phyloP scores from a whole-genome alignment of 768 basidiomycete genomes.

The Cubamyces sp. region DNA sequence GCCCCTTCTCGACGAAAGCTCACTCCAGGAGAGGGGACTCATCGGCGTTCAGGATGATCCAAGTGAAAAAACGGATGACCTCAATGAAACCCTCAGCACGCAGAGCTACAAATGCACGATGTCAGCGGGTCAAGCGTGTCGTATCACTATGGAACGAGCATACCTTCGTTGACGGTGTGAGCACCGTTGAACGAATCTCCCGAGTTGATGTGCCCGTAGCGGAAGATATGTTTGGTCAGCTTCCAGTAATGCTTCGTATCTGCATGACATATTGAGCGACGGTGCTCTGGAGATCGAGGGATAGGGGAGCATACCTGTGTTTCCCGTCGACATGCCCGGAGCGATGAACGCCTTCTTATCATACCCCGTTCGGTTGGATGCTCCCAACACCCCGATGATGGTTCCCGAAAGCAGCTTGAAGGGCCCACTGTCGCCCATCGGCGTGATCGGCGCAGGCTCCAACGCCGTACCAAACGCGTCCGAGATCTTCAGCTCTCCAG shows the following conservation, averaged over 20 bases:
- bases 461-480: conserved; percentile 53
- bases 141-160: conserved; percentile 27
- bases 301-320: conserved; percentile 20
- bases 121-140: background rate
- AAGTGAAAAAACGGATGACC: conserved; percentile 66
- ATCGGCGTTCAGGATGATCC: conserved; percentile 69
- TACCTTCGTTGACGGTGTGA: conserved; percentile 80
- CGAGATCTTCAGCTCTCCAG: conserved; percentile 47
- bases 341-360: conserved; percentile 30
- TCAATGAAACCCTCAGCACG: conserved; percentile 58
- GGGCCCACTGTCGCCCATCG: conserved; percentile 37
- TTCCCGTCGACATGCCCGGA: conserved; percentile 34
- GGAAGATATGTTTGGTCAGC: conserved; percentile 63
- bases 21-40: conserved; percentile 39
- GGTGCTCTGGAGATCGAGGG: background rate
- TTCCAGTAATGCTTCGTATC: conserved; percentile 54
- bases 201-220: conserved; percentile 48
- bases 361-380: conserved; percentile 30
- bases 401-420: conserved; percentile 41
- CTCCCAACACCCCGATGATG: conserved; percentile 31
- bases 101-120: conserved; percentile 42
- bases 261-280: conserved; percentile 14
- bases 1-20: background rate
- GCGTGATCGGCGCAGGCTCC: conserved; percentile 73
- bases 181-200: conserved; percentile 42